Percentiles rank a stretch among this genome's conserved stretches.
phyloP scores from a whole-genome alignment of 257 asterid species.

The Przewalskia tangutica region DNA sequence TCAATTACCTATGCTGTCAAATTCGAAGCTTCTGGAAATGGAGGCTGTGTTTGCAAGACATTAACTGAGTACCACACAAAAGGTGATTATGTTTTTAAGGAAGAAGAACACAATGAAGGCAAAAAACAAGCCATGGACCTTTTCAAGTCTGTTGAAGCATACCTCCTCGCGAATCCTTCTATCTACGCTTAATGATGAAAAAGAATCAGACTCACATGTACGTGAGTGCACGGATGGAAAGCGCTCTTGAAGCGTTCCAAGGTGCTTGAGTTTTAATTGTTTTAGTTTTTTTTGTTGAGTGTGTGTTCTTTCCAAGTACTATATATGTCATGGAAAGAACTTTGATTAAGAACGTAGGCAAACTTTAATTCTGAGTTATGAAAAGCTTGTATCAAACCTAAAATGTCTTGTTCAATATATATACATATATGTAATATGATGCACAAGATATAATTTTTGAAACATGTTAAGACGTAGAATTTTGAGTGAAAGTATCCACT shows the following conservation, averaged over 20 bases:
- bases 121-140: conserved; percentile 12
- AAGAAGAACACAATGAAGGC: conserved; percentile 27
- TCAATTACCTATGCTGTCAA: conserved; percentile 17
- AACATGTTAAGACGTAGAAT: background rate
- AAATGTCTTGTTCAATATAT: background rate
- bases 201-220: too few species aligned
- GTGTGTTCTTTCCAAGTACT: background rate
- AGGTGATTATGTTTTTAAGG: conserved; percentile 18
- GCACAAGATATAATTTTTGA: background rate
- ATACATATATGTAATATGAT: background rate
- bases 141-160: conserved; percentile 25
- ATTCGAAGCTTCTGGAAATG: conserved; percentile 19
- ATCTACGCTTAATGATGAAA: conserved; percentile 3
- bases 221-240: too few species aligned
- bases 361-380: background rate
- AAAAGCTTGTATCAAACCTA: background rate
- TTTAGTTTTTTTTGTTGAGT: background rate
- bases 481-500: background rate
- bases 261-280: background rate
- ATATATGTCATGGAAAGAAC: conserved; percentile 1
- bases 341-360: background rate
- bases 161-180: conserved; percentile 20
- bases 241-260: background rate
- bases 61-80: conserved; percentile 19
- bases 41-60: conserved; percentile 24